These are phyloP conservation scores for Cercospora canescens DNA, from an alignment of 2,329 filamentous ascomycete species.

Conservation along the genomic window DNA sequence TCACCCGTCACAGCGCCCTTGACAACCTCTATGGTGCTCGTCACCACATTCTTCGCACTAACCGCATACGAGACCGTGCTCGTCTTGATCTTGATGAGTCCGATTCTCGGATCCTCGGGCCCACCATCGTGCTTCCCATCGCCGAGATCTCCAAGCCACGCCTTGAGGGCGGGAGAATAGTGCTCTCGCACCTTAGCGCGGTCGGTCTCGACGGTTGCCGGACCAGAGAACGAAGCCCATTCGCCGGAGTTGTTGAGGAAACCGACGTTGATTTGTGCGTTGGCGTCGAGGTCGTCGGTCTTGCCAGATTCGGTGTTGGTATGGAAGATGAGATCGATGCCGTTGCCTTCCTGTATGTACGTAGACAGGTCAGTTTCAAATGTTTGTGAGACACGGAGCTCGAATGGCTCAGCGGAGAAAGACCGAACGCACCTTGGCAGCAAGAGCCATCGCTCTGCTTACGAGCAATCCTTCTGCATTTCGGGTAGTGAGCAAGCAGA, in stretches of 20 bases:
- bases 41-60: constrained; percentile 60
- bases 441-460: constrained; percentile 84
- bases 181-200: constrained; percentile 68
- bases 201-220: constrained; percentile 68
- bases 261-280: constrained; percentile 76
- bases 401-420: no score
- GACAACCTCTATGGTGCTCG: constrained; percentile 68
- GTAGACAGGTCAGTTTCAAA: constrained; percentile 16
- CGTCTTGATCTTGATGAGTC: constrained; percentile 74
- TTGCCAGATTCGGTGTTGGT: constrained; percentile 90
- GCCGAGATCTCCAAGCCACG: constrained; percentile 82
- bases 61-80: constrained; percentile 72
- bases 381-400: no score
- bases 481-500: constrained; percentile 85
- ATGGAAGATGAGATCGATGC: constrained; percentile 84
- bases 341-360: constrained; percentile 65
- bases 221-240: constrained; percentile 85
- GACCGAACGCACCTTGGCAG: constrained; percentile 61
- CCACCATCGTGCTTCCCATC: constrained; percentile 83
- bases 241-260: constrained; percentile 72
- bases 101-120: constrained; percentile 78
- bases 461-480: constrained; percentile 66
- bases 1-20: constrained; percentile 74
- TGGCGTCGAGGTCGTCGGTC: constrained; percentile 72
- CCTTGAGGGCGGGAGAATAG: constrained; percentile 73